Base-by-base conservation (phyloP, 78 protist genomes). In the Polysphondylium violaceum region DNA sequence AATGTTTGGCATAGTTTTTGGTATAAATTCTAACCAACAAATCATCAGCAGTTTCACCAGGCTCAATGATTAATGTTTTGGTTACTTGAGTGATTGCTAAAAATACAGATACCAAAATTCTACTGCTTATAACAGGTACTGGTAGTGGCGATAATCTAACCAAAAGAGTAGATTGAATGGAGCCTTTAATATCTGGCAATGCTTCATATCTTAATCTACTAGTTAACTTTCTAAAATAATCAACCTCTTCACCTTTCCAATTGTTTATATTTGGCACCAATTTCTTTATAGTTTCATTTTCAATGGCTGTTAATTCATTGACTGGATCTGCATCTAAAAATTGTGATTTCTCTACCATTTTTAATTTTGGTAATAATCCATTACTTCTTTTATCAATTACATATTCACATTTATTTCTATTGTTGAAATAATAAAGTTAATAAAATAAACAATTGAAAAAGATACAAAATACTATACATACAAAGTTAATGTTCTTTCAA, bases 221-320 rank as follows among this genome's bases (percentile, higher is more conserved):
- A 4, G 79, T 74, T 6, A 83, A 47, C 23, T 56, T 31, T 83
- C 91, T 50, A 43, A 83, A 83, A 14, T 67, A 59, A 44, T 83
- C 91, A 25, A 83, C 91, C 43, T 83, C 91, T 29, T 83, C 91
- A n/a, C 91, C 91, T 11, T 67, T 65, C 88, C 74, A 78, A 64
- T 50, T 78, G 7, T 14, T 69, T 16, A 40, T 29, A 50, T 77
- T 77, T 27, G 91, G 79, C 21, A 83, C 8, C 25, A 83, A 16
- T 63, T 50, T 25, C 31, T 43, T 36, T n/a, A 83, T 83, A 0
- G 44, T 29, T 17, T 83, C 91, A 31, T 69, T 40, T 40, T 51
- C 77, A 7, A 3, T 2, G 5, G 50, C n/a, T 6, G 47, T 55
- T 11, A 83, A 44, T 40, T 83, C 91, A 7, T 47, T 53, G 1